Conservation (phyloP, 2,329 filamentous ascomycete genomes). For the Calycina herbarum region DNA sequence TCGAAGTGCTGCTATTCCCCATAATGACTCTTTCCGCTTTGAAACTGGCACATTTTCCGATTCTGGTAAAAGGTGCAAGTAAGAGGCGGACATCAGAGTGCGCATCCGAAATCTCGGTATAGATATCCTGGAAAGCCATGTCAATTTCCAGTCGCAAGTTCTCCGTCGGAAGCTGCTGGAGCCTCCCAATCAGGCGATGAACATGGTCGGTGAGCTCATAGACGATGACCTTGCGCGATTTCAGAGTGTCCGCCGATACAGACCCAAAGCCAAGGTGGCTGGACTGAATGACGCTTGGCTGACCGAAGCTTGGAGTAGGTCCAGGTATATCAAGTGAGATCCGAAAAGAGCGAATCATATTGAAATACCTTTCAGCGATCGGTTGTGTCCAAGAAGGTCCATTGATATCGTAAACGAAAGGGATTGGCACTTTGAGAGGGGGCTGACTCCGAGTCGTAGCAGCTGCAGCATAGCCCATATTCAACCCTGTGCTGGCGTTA, state of each 20-base stretch:
- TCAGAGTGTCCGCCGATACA: background rate
- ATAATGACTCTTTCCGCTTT: background rate
- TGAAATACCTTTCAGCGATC: constrained; percentile 17
- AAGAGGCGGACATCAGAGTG: constrained; percentile 2
- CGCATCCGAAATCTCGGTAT: background rate
- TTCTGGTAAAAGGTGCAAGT: constrained; percentile 11
- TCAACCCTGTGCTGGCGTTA: constrained; percentile 34
- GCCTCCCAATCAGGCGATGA: constrained; percentile 22
- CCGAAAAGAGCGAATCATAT: constrained; percentile 19
- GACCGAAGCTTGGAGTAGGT: background rate
- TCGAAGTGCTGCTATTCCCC: background rate
- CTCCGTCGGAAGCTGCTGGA: constrained; percentile 7
- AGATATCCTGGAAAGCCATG: background rate
- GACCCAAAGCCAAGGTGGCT: background rate
- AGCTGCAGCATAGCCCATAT: background rate
- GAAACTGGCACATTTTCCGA: constrained; percentile 2
- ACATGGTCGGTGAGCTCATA: constrained; percentile 23
- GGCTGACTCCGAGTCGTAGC: background rate
- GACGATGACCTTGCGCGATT: constrained; percentile 13
- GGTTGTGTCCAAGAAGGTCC: constrained; percentile 15
- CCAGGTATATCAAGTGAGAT: constrained; percentile 14
- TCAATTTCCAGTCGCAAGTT: background rate
- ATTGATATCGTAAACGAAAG: background rate
- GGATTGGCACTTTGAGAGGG: background rate
- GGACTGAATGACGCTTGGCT: background rate